Conservation (phyloP, 805 yeast genomes). For the Pichia nakasei region DNA sequence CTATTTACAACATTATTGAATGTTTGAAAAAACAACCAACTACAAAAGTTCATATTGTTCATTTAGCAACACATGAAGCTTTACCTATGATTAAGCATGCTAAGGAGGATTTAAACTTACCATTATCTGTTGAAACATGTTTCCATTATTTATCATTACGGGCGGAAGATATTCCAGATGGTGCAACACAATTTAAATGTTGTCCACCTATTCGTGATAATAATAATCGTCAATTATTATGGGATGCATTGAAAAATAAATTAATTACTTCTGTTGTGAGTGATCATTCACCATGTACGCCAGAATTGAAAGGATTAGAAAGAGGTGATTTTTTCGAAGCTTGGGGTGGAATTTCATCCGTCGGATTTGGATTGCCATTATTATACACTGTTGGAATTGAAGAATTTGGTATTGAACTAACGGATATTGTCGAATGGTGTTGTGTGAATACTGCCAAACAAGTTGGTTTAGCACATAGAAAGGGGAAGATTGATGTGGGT, state of each 20-base stretch:
- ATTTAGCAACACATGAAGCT: slow-evolving; percentile 79
- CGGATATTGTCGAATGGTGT: slow-evolving; percentile 73
- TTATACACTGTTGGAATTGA: slow-evolving; percentile 66
- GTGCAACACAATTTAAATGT: slow-evolving; percentile 81
- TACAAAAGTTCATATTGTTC: slow-evolving; percentile 80
- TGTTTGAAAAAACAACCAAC: slow-evolving; percentile 50
- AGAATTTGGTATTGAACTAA: slow-evolving; percentile 23
- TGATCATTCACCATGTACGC: slow-evolving; percentile 95
- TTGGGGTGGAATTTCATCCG: slow-evolving; percentile 95
- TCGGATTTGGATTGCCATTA: slow-evolving; percentile 82
- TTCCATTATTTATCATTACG: slow-evolving; percentile 78
- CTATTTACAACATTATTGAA: slow-evolving; percentile 62
- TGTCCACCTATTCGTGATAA: slow-evolving; percentile 90
- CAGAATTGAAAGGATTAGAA: slow-evolving; percentile 73
- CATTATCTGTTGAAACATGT: slow-evolving; percentile 85
- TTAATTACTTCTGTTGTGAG: slow-evolving; percentile 80
- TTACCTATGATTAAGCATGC: slow-evolving; percentile 67
- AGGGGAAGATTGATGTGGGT: slow-evolving; percentile 69
- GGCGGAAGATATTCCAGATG: slow-evolving; percentile 70
- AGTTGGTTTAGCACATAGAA: slow-evolving; percentile 62
- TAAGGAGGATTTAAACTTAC: slow-evolving; percentile 39
- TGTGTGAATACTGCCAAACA: slow-evolving; percentile 77
- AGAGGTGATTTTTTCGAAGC: slow-evolving; percentile 85
- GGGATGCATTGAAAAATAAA: slow-evolving; percentile 66
- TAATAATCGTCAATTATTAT: slow-evolving; percentile 58